These are phyloP conservation scores for Abrus pulchellus DNA, from an alignment of 306 rosid species.

Conservation along the genomic window DNA sequence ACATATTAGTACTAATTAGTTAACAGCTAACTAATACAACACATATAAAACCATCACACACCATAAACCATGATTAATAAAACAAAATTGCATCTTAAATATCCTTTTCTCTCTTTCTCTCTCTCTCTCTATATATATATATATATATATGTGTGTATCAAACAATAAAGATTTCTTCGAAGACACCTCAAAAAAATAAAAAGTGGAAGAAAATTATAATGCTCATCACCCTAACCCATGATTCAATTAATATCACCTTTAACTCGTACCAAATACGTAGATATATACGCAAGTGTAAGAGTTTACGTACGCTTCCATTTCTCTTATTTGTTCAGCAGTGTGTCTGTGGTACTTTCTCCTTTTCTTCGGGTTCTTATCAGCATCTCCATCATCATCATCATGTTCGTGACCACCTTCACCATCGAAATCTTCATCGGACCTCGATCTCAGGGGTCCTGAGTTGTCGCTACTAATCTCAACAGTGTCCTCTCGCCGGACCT, in stretches of 20 bases:
- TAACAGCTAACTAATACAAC: not conserved
- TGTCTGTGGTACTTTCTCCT: constrained; percentile 96
- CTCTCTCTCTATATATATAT: no score
- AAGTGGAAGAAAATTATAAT: constrained; percentile 20
- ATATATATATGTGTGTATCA: no score
- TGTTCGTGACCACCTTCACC: constrained; percentile 65
- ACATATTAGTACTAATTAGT: not conserved
- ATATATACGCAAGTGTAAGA: no score
- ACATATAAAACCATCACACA: no score
- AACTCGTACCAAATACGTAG: no score
- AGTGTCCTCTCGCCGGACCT: constrained; percentile 52
- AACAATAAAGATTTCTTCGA: no score
- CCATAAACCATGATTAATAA: no score
- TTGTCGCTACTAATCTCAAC: constrained; percentile 94
- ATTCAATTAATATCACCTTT: not conserved
- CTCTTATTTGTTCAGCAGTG: constrained; percentile 89
- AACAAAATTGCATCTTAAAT: no score
- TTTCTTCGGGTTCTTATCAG: constrained; percentile 64
- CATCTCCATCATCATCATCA: constrained; percentile 59
- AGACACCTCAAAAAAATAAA: not conserved
- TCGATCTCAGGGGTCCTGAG: constrained; percentile 80
- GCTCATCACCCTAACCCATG: not conserved
- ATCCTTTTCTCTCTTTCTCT: not conserved
- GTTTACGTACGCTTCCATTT: constrained; percentile 85
- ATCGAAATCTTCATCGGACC: constrained; percentile 86